Evolutionary conservation across 192 early-diverging fungal species (phyloP).

Genomic region (Coemansia sp.): DNA sequence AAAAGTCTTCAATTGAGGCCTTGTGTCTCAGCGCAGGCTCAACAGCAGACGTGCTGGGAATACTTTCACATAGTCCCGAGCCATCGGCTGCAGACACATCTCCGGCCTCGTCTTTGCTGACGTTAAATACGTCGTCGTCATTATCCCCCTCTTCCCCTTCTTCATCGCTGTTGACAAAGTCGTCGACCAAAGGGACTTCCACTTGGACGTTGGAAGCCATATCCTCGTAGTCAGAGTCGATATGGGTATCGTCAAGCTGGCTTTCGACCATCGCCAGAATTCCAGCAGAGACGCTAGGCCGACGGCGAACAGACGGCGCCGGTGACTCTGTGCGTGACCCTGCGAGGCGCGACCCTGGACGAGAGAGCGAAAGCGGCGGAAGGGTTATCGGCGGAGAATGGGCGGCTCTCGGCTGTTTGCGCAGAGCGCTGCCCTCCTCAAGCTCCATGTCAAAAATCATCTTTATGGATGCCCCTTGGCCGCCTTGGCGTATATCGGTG

Average conservation of each 20-base stretch:
- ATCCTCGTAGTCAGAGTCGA: slow-evolving; percentile 53
- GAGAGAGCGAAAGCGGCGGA: slow-evolving; percentile 39
- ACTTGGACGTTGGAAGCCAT: slow-evolving; percentile 41
- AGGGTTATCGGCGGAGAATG: slow-evolving; percentile 32
- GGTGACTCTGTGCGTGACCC: slow-evolving; percentile 26
- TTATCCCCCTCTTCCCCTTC: not conserved
- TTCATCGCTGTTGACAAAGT: slow-evolving; percentile 38
- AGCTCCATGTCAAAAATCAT: slow-evolving; percentile 57
- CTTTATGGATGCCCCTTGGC: not conserved
- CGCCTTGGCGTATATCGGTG: not conserved
- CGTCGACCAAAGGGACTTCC: slow-evolving; percentile 51
- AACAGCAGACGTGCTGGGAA: not conserved
- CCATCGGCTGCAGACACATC: not conserved
- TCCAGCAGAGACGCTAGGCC: slow-evolving; percentile 43
- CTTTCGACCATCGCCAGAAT: slow-evolving; percentile 42
- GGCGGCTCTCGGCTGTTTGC: slow-evolving; percentile 5
- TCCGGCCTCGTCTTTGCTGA: not conserved
- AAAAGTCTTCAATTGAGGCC: slow-evolving; percentile 60
- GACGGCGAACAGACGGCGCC: slow-evolving; percentile 21
- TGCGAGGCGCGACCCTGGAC: slow-evolving; percentile 37
- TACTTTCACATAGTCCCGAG: not conserved
- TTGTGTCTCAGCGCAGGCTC: slow-evolving; percentile 2
- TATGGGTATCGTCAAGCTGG: slow-evolving; percentile 45
- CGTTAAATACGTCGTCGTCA: no score
- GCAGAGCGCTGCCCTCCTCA: slow-evolving; percentile 18